These are phyloP conservation scores for Rubroboletus pulcherrimus DNA, from an alignment of 768 basidiomycete species.

Conservation along the genomic window DNA sequence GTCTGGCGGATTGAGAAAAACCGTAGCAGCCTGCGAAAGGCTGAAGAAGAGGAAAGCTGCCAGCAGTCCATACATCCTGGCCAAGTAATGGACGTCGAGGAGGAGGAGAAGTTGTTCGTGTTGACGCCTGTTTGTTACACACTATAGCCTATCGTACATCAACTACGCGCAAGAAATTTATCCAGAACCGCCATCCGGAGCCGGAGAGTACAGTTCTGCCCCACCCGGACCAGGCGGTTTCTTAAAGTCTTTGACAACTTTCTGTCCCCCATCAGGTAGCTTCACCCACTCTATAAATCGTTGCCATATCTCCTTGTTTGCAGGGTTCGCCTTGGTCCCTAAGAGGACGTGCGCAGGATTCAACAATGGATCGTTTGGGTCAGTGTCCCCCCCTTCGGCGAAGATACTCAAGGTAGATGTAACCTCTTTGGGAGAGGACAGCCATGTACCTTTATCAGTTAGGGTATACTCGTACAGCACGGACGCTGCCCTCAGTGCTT, in stretches of 20 bases:
- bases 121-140: constrained; percentile 22
- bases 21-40: constrained; percentile 48
- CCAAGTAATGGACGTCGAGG: neutral
- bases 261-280: constrained; percentile 39
- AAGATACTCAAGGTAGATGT: constrained; percentile 35
- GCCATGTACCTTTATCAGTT: constrained; percentile 49
- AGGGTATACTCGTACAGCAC: constrained; percentile 50
- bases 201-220: constrained; percentile 30
- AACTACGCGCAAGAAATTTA: neutral
- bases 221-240: constrained; percentile 24
- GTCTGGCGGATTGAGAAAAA: constrained; percentile 55
- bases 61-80: constrained; percentile 21
- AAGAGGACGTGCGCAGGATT: constrained; percentile 47
- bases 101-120: neutral
- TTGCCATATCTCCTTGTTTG: constrained; percentile 29
- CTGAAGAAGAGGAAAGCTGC: constrained; percentile 28
- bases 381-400: constrained; percentile 39
- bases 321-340: constrained; percentile 26
- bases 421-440: constrained; percentile 37
- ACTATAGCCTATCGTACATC: neutral
- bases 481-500: constrained; percentile 47
- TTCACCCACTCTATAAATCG: constrained; percentile 46
- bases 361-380: constrained; percentile 38
- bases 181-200: constrained; percentile 13
- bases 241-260: constrained; percentile 38